Evolutionary conservation across 2,329 filamentous ascomycete genomes (phyloP), one percentile per base, ranked within the genome.

Genomic region (Sclerotinia nivalis): DNA sequence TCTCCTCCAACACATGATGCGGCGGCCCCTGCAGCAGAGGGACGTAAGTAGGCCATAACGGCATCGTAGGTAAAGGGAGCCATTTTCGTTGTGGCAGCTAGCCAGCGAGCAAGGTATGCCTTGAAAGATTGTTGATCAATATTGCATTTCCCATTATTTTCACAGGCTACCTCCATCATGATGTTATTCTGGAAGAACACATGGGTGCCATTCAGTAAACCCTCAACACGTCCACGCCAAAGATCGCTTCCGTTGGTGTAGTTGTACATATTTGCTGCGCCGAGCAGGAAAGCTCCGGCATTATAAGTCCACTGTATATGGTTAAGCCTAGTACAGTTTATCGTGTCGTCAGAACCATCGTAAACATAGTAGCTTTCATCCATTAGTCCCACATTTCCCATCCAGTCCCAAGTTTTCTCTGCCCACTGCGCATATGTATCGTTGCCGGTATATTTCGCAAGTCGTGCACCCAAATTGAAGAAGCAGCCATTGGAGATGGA

Each of bases 381-480:
- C 71, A 92, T 85, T 67, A 92, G 84, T 0, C 86, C 82, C 59
- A 88, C 81, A 9, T 76, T 78, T 4, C 79, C 77, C 79, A 88
- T 89, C 90, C 90, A 93, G 64, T 92, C 84, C 82, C 92, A 97
- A 0, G 87, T 86, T 74, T 82, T 89, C 28, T 88, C 86, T 0
- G 92, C 92, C 92, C 92, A 96, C 7, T 93, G 86, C 1, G 87
- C 84, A 77, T 96, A 97, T 0, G 91, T 92, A 54, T 84, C 76
- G 75, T 96, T 95, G 22, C 88, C 88, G 0, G 93, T 96, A 78
- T 93, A 96, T 34, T 89, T 84, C 0, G 90, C 91, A 6, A 95
- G 83, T 2, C 92, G 87, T 1, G 91, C 88, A 20, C 84, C 87
- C 18, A 89, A 80, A 67, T 87, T 86, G 77, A 89, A 89, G 79